Percentiles rank a stretch among this genome's conserved stretches.
phyloP scores from a whole-genome alignment of 2,329 filamentous ascomycete genomes.

The Colletotrichum costaricense region DNA sequence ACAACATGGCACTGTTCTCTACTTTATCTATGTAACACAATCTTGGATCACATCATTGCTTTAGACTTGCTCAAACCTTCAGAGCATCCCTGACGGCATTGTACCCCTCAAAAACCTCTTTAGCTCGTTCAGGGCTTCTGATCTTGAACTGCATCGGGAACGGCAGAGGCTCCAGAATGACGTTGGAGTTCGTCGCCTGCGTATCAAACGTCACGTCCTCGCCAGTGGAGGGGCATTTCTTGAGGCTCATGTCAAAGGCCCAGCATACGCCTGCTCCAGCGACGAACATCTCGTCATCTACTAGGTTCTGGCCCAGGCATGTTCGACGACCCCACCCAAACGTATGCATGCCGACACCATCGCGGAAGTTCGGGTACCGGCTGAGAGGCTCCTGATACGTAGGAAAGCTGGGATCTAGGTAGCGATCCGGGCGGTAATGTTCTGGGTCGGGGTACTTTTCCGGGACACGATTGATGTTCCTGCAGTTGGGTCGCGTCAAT shows the following conservation, averaged over 20 bases:
- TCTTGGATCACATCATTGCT: background rate
- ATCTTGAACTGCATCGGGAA: constrained; percentile 59
- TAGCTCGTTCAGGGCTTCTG: constrained; percentile 51
- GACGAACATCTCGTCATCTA: constrained; percentile 68
- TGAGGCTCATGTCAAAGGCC: constrained; percentile 58
- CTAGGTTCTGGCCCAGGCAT: constrained; percentile 72
- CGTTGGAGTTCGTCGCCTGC: constrained; percentile 63
- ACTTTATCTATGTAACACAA: background rate
- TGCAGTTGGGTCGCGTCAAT: constrained; percentile 38
- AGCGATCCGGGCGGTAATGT: constrained; percentile 70
- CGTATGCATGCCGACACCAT: constrained; percentile 68
- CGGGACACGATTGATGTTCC: constrained; percentile 68
- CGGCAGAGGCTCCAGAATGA: constrained; percentile 62
- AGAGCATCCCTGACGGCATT: constrained; percentile 46
- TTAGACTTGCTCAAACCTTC: constrained; percentile 38
- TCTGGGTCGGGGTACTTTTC: constrained; percentile 73
- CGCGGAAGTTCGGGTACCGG: constrained; percentile 71
- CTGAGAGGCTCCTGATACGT: constrained; percentile 74
- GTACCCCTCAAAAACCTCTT: constrained; percentile 51
- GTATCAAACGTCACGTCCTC: constrained; percentile 56
- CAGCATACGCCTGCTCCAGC: constrained; percentile 60
- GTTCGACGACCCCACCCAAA: constrained; percentile 74
- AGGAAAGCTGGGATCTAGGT: constrained; percentile 71
- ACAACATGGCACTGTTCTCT: background rate
- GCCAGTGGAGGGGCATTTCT: constrained; percentile 55